Evolutionary conservation across 2,329 filamentous ascomycete species (phyloP), one percentile per base, ranked within the genome.

Genomic region (Neobulgaria alba): DNA sequence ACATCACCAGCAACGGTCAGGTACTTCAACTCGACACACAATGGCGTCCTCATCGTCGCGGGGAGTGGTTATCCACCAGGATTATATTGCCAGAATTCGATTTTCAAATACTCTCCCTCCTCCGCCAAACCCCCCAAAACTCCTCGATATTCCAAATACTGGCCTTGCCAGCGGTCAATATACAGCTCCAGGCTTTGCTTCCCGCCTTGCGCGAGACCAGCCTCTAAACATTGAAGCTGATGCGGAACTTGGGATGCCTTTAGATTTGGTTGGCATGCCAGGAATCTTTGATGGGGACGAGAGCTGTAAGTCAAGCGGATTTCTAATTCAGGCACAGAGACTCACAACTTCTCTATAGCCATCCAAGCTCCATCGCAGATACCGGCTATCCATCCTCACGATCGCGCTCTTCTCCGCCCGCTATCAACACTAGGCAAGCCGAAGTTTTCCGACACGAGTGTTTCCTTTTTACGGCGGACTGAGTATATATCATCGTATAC

Each of bases 81-180:
- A 98, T 66, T 96, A 95, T 66, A 95, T 98, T 61, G 90, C 89
- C 49, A 84, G 89, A 56, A 86, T 95, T 58, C 79, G 92, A 64
- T 98, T 93, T 64, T 88, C 87, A 58, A 98, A 98, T 77, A 82
- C 87, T 54, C 79, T 98, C 12, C 92, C 92, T 50, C 89, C 92
- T 49, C 92, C 92, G 40, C 87, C 90, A 41, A 88, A 89, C 60
- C 88, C 90, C 1, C 92, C 92, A 1, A 98, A 98, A 71, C 81
- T 98, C 48, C 83, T 98, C 55, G 87, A 96, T 52, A 95, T 98
- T 46, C 90, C 92, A 9, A 95, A 94, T 57, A 92, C 86, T 42
- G 92, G 92, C 31, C 75, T 96, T 12, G 75, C 85, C 30, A 85
- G 80, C 53, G 83, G 82, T 44, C 85, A 93, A 61, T 96, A 95